A percentile compares a stretch with the other conserved stretches of the same genome.
Conservation (phyloP, 352 stramenopile genomes). For the Hyaloperonospora brassicae region DNA sequence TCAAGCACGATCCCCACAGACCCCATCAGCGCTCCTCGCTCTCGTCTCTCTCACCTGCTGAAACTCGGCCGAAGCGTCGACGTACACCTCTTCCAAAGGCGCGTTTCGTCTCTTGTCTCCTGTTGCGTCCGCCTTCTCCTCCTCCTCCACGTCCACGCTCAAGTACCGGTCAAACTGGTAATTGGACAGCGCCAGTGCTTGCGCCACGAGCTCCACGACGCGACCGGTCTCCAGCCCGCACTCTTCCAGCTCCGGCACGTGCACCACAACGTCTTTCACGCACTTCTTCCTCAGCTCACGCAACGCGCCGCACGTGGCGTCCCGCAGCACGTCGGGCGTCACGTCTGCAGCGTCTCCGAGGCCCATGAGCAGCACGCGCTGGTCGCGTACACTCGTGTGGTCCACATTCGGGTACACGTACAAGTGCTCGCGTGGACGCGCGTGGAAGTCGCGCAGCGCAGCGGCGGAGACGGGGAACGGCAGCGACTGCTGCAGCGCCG, state of each 20-base stretch:
- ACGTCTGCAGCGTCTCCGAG: constrained; percentile 62
- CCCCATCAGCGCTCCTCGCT: too few species aligned
- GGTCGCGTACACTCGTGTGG: constrained; percentile 23
- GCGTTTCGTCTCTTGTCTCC: constrained; percentile 61
- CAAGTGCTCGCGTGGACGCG: constrained; percentile 54
- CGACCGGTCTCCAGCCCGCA: constrained; percentile 27
- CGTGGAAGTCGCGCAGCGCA: constrained; percentile 60
- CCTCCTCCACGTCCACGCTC: constrained; percentile 10
- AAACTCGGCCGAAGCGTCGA: constrained; percentile 48
- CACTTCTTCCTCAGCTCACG: constrained; percentile 43
- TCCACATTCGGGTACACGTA: constrained; percentile 60
- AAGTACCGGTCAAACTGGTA: constrained; percentile 85
- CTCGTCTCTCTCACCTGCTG: constrained; percentile 32
- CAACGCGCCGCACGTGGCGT: constrained; percentile 60
- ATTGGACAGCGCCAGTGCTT: constrained; percentile 78
- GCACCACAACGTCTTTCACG: constrained; percentile 41
- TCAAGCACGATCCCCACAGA: not conserved
- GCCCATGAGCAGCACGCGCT: constrained; percentile 68
- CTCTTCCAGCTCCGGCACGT: constrained; percentile 35
- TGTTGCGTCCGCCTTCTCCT: constrained; percentile 36
- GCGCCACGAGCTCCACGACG: constrained; percentile 60
- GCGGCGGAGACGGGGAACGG: constrained; percentile 58
- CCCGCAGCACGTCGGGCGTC: constrained; percentile 50
- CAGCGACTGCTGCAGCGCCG: constrained; percentile 31
- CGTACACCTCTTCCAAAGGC: constrained; percentile 55